phyloP scores from a whole-genome alignment of 345 rosid genomes.

The Eucalyptus cloeziana region DNA sequence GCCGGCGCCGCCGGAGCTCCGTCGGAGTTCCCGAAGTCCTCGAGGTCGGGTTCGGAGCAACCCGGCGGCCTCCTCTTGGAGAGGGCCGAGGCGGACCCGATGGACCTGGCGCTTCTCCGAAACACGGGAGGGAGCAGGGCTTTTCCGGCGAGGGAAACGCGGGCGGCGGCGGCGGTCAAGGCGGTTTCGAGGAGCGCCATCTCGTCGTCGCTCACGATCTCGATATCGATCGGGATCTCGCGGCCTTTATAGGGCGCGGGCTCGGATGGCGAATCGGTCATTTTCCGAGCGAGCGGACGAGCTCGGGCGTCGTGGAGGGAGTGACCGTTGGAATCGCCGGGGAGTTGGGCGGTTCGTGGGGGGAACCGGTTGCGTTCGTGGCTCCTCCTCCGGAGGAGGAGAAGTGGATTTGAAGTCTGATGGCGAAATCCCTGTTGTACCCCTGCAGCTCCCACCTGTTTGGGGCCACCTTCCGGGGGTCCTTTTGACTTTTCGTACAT shows the following conservation, averaged over 20 bases:
- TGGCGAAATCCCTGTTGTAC: not conserved
- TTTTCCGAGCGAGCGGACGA: not conserved
- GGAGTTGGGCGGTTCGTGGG: not conserved
- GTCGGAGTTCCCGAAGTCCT: slow-evolving; percentile 25
- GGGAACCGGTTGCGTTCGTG: not conserved
- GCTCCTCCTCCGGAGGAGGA: not conserved
- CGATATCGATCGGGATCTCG: slow-evolving; percentile 65
- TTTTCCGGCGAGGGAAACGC: slow-evolving; percentile 4
- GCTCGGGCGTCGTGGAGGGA: not conserved
- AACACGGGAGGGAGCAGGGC: slow-evolving; percentile 13
- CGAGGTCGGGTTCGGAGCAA: slow-evolving; percentile 25
- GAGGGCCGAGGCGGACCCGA: slow-evolving; percentile 16
- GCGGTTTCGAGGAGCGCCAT: slow-evolving; percentile 79
- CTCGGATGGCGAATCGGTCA: slow-evolving; percentile 33
- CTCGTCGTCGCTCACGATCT: slow-evolving; percentile 77
- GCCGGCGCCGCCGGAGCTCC: not conserved
- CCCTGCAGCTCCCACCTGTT: accelerated
- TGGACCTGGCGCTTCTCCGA: slow-evolving; percentile 11
- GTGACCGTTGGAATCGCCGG: slow-evolving; percentile 19
- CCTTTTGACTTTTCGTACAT: not conserved
- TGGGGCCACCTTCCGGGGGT: not conserved
- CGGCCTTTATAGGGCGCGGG: slow-evolving; percentile 5
- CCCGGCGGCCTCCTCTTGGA: slow-evolving; percentile 24
- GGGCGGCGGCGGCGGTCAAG: slow-evolving; percentile 36
- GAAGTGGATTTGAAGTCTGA: not conserved